Evolutionary conservation across 2,329 filamentous ascomycete species (phyloP).

Genomic region (Cladorrhinum sp.): DNA sequence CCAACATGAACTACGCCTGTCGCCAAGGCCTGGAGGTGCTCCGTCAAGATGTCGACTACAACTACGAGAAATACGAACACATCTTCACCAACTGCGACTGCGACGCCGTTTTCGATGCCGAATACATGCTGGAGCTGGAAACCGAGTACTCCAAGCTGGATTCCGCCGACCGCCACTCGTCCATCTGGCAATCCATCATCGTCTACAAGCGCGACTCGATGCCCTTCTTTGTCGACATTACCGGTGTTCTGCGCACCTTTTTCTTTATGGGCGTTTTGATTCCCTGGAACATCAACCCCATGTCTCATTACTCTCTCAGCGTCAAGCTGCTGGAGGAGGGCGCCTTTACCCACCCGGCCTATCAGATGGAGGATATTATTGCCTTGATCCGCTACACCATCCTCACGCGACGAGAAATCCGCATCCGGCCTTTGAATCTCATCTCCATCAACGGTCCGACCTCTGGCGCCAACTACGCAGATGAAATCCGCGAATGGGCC

Average conservation of each 20-base stretch:
- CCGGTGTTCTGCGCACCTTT: slow-evolving; percentile 17
- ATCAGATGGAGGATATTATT: slow-evolving; percentile 20
- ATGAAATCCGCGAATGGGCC: slow-evolving; percentile 17
- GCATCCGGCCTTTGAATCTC: slow-evolving; percentile 14
- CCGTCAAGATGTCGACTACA: slow-evolving; percentile 13
- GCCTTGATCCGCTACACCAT: slow-evolving; percentile 19
- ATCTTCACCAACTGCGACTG: slow-evolving; percentile 20
- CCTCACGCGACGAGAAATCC: slow-evolving; percentile 12
- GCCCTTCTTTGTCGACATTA: slow-evolving; percentile 20
- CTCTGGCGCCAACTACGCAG: slow-evolving; percentile 12
- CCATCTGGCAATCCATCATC: slow-evolving; percentile 20
- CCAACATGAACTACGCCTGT: slow-evolving; percentile 20
- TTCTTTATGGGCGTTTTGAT: slow-evolving; percentile 19
- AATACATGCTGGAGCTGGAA: slow-evolving; percentile 16
- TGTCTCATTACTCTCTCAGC: slow-evolving; percentile 16
- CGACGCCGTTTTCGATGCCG: slow-evolving; percentile 16
- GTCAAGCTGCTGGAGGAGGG: slow-evolving; percentile 16
- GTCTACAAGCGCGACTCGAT: slow-evolving; percentile 16
- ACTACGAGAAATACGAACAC: slow-evolving; percentile 18
- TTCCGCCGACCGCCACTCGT: slow-evolving; percentile 12
- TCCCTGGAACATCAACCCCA: slow-evolving; percentile 19
- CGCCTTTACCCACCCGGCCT: slow-evolving; percentile 18
- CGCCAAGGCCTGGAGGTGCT: slow-evolving; percentile 14
- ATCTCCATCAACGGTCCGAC: slow-evolving; percentile 17
- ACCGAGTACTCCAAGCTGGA: slow-evolving; percentile 13